These are phyloP conservation scores for Eutrema salsugineum DNA, from an alignment of 441 rosid species.

Conservation along the genomic window DNA sequence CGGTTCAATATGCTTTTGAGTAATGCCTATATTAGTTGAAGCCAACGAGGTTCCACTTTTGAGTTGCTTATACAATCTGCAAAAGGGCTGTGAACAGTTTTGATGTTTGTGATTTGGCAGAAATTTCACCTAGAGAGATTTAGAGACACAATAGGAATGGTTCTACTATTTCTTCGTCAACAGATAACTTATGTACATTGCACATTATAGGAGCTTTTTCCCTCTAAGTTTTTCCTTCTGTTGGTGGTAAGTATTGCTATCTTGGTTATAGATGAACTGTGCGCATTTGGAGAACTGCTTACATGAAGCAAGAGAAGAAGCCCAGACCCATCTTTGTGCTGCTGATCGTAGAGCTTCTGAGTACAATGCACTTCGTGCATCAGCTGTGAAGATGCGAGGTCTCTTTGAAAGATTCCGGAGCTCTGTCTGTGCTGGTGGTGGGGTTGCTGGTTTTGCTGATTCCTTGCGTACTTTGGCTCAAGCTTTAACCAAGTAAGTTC, in stretches of 20 bases:
- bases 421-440: conserved; percentile 62
- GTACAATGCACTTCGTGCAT: conserved; percentile 77
- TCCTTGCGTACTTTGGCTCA: conserved; percentile 78
- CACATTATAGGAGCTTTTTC: neutral
- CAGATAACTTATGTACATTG: conserved; percentile 5
- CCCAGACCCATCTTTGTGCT: conserved; percentile 94
- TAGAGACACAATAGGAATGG: neutral
- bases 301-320: conserved; percentile 99
- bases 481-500: conserved; percentile 82
- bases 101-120: conserved; percentile 4
- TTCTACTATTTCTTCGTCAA: neutral
- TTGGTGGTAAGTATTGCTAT: conserved; percentile 9
- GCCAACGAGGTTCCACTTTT: neutral
- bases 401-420: conserved; percentile 79
- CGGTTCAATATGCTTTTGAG: neutral
- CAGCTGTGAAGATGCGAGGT: conserved; percentile 80
- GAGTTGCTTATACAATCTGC: neutral
- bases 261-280: conserved; percentile 80
- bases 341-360: conserved; percentile 94
- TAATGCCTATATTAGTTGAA: neutral
- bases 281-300: conserved; percentile 97
- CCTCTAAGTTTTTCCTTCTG: neutral
- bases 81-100: neutral
- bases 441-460: conserved; percentile 72
- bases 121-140: neutral